Conservation (phyloP, 495 filamentous ascomycete species). For the Penicillium cinerascens region DNA sequence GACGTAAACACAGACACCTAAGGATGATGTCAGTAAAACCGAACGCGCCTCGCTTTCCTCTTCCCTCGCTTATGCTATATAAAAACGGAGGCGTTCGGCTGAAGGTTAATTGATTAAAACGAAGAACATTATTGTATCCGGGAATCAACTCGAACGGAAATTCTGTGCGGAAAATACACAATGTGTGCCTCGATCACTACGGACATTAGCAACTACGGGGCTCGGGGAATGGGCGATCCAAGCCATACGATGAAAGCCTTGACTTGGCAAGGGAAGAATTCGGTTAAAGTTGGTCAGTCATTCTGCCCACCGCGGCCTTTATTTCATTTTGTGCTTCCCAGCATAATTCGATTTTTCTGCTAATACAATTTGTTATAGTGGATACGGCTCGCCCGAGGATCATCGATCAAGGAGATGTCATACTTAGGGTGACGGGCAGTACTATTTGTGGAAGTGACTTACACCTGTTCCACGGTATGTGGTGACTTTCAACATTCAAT, state of each 20-base stretch:
- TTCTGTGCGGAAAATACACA: slow-evolving; percentile 1
- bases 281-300: slow-evolving; percentile 17
- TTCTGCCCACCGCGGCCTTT: slow-evolving; percentile 2
- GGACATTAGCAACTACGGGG: slow-evolving; percentile 13
- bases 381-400: slow-evolving; percentile 61
- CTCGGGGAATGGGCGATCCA: slow-evolving; percentile 1
- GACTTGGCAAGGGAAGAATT: slow-evolving; percentile 20
- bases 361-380: slow-evolving; percentile 26
- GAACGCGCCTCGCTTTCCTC: slow-evolving; percentile 2
- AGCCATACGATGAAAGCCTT: slow-evolving; percentile 15
- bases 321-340: not conserved
- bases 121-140: slow-evolving; percentile 7
- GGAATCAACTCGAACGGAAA: slow-evolving; percentile 3
- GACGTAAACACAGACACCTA: slow-evolving; percentile 1
- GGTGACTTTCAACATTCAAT: not conserved
- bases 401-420: slow-evolving; percentile 67
- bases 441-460: slow-evolving; percentile 81
- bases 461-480: slow-evolving; percentile 62
- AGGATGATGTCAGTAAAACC: slow-evolving; percentile 2
- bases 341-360: not conserved
- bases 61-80: not conserved
- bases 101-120: not conserved
- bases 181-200: slow-evolving; percentile 12
- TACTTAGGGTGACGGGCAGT: slow-evolving; percentile 72
- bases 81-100: not conserved